Evolutionary conservation across 106 monocot genomes (phyloP).

Genomic region (Posidonia australis): DNA sequence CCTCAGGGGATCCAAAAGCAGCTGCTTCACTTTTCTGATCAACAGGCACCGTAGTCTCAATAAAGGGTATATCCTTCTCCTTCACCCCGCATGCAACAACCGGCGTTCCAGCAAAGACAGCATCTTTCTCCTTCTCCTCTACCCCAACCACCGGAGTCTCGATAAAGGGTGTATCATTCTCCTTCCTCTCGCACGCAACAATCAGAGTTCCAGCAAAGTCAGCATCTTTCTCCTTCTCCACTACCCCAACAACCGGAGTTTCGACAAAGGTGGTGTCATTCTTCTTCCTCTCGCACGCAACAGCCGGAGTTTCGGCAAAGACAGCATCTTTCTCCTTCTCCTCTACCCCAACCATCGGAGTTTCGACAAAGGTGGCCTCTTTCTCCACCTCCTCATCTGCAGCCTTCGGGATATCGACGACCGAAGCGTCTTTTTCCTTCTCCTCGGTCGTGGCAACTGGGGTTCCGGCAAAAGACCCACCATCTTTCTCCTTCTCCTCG

Average conservation of each 20-base stretch:
- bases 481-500: neutral
- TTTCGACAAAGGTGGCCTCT: too few species aligned
- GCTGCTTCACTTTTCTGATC: constrained; percentile 1
- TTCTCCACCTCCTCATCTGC: neutral
- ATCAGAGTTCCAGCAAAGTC: neutral
- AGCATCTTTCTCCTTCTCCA: neutral
- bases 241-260: neutral
- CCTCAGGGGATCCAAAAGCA: neutral
- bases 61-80: neutral
- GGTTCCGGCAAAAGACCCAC: neutral
- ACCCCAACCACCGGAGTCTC: neutral
- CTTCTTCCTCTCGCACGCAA: neutral
- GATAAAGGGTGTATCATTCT: neutral
- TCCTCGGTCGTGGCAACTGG: neutral
- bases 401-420: neutral
- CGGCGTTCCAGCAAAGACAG: neutral
- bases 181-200: neutral
- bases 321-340: neutral
- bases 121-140: constrained; percentile 5
- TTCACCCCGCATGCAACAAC: neutral
- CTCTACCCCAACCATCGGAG: neutral
- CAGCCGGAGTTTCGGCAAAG: neutral
- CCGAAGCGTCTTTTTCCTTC: constrained; percentile 1
- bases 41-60: neutral
- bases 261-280: neutral